Conservation (phyloP, 192 early-diverging fungal species). For the Phycomyces blakesleeanus region DNA sequence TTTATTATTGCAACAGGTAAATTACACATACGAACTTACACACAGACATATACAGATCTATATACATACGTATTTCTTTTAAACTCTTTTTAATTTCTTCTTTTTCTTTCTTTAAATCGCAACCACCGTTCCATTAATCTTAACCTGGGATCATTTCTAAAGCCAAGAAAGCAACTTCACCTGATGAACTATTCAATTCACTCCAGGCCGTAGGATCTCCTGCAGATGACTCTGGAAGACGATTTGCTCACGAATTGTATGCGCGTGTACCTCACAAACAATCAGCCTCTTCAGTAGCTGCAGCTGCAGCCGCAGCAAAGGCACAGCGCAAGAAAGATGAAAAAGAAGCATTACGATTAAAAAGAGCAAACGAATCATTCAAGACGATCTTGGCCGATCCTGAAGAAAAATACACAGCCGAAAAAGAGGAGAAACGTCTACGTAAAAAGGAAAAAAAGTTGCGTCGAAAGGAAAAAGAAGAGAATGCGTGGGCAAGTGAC, state of each 20-base stretch:
- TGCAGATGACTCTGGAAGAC: constrained; percentile 40
- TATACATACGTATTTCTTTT: no score
- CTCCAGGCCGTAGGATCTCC: constrained; percentile 66
- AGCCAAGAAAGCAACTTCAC: constrained; percentile 59
- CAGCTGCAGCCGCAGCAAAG: constrained; percentile 35
- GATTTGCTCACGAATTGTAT: constrained; percentile 67
- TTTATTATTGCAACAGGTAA: constrained; percentile 62
- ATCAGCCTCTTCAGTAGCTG: constrained; percentile 24
- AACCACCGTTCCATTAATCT: neutral
- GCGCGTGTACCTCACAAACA: constrained; percentile 51
- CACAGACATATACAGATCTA: constrained; percentile 2
- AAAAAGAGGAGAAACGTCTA: constrained; percentile 45
- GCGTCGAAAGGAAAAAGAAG: constrained; percentile 43
- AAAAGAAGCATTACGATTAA: constrained; percentile 52
- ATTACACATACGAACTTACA: neutral
- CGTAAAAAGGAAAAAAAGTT: constrained; percentile 41
- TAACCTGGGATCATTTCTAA: neutral
- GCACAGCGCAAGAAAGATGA: constrained; percentile 53
- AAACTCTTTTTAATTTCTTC: neutral
- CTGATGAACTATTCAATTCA: constrained; percentile 41
- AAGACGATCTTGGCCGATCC: constrained; percentile 29
- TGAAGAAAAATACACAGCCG: constrained; percentile 42
- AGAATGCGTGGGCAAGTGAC: constrained; percentile 30
- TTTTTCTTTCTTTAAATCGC: neutral
- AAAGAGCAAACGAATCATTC: constrained; percentile 33